Evolutionary conservation across 805 yeast genomes (phyloP).

Genomic region (Yarrowia bubula): DNA sequence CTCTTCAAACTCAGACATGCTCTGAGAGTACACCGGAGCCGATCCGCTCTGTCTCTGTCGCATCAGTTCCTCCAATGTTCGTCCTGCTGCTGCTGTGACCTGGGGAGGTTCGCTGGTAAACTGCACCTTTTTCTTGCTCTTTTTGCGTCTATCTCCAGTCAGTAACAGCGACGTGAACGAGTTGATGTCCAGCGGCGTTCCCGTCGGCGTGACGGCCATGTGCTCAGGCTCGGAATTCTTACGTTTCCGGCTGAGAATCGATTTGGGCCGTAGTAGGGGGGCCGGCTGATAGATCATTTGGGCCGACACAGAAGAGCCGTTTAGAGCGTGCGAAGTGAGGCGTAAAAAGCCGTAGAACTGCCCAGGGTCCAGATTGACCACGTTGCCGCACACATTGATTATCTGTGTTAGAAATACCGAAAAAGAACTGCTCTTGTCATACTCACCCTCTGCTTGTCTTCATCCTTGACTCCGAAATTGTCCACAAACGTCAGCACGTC

Average conservation of each 20-base stretch:
- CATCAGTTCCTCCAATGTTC: slow-evolving; percentile 41
- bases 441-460: slow-evolving; percentile 50
- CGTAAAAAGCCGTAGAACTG: slow-evolving; percentile 87
- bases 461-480: slow-evolving; percentile 65
- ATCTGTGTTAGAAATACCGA: slow-evolving; percentile 30
- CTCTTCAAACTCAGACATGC: slow-evolving; percentile 9
- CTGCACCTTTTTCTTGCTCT: slow-evolving; percentile 40
- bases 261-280: slow-evolving; percentile 73
- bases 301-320: slow-evolving; percentile 48
- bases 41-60: slow-evolving; percentile 34
- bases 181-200: slow-evolving; percentile 60
- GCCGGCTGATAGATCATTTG: slow-evolving; percentile 44
- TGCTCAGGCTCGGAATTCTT: slow-evolving; percentile 29
- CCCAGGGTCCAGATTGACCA: slow-evolving; percentile 70
- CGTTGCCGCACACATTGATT: slow-evolving; percentile 36
- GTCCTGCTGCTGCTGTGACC: slow-evolving; percentile 43
- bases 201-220: slow-evolving; percentile 17
- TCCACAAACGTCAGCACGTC: slow-evolving; percentile 78
- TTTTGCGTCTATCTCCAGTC: slow-evolving; percentile 61
- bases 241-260: slow-evolving; percentile 66
- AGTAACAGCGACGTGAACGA: slow-evolving; percentile 78
- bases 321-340: slow-evolving; percentile 67
- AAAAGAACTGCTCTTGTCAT: not conserved
- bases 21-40: slow-evolving; percentile 9
- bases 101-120: slow-evolving; percentile 42